Conservation (phyloP, 441 rosid genomes). For the Corymbia calophylla region DNA sequence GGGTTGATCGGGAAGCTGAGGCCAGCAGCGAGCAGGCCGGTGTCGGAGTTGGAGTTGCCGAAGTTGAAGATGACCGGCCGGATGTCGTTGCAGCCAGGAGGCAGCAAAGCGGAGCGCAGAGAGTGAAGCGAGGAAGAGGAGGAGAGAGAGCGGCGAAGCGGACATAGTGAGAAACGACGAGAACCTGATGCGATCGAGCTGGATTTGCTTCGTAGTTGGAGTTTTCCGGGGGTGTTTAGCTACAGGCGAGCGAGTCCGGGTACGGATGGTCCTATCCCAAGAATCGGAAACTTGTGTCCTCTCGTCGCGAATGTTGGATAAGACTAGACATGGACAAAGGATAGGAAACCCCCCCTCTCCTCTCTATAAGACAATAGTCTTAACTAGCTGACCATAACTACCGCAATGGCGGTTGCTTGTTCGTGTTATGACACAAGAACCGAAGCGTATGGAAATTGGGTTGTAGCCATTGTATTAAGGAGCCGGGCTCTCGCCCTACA, state of each 20-base stretch:
- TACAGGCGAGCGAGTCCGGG: not conserved
- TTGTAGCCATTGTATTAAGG: not conserved
- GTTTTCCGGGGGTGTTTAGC: not conserved
- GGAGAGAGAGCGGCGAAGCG: not conserved
- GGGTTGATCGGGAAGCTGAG: constrained; percentile 55
- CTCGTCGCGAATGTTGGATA: not conserved
- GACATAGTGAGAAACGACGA: not conserved
- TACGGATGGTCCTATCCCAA: not conserved
- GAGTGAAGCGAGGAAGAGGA: not conserved
- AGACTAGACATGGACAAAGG: no score
- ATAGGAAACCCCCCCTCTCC: no score
- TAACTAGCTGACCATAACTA: no score
- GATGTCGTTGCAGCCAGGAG: constrained; percentile 25
- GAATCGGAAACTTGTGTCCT: fast-evolving
- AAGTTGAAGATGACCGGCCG: constrained; percentile 72
- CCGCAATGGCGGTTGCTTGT: no score
- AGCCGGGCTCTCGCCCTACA: not conserved
- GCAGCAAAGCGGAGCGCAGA: not conserved
- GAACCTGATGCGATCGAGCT: fast-evolving
- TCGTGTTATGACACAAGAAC: no score
- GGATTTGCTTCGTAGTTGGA: not conserved
- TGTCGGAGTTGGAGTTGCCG: constrained; percentile 86
- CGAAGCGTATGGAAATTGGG: no score
- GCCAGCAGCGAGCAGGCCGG: constrained; percentile 75
- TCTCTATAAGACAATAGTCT: no score